Percentiles rank a stretch among this genome's conserved stretches.
These are phyloP conservation scores for Ulmus americana DNA, from an alignment of 331 rosid genomes.

Conservation along the genomic window DNA sequence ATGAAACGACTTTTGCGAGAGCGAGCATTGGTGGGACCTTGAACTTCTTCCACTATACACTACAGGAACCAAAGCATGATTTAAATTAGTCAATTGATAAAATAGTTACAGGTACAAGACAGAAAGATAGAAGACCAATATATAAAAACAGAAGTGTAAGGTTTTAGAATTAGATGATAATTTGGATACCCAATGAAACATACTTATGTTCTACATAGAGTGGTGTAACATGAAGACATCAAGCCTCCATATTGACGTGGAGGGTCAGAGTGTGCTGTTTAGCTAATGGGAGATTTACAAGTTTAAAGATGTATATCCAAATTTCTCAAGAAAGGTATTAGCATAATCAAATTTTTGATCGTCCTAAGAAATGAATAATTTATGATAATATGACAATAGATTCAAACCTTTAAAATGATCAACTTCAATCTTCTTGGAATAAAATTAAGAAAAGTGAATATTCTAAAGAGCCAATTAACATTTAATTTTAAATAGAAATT, in stretches of 20 bases:
- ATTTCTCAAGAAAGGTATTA: too few relatives aligned
- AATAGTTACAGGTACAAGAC: background rate
- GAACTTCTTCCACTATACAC: slow-evolving; percentile 98
- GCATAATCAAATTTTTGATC: too few relatives aligned
- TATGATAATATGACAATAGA: background rate
- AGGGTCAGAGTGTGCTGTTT: background rate
- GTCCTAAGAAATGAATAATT: background rate
- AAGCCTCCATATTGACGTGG: background rate
- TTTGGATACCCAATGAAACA: background rate
- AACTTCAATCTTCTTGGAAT: background rate
- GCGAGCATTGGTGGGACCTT: slow-evolving; percentile 86
- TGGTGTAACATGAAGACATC: background rate
- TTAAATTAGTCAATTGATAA: slow-evolving; percentile 8
- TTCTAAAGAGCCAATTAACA: background rate
- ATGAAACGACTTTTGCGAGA: slow-evolving; percentile 85
- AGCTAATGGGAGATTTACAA: background rate
- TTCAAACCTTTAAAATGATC: background rate
- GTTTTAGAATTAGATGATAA: background rate
- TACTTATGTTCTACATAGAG: background rate
- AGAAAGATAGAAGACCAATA: slow-evolving; percentile 4
- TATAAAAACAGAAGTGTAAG: background rate
- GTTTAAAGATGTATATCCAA: too few relatives aligned
- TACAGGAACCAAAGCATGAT: slow-evolving; percentile 33
- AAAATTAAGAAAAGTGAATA: background rate
- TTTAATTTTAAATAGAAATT: background rate